These are phyloP conservation scores for Amaranthus hypochondriacus DNA, from an alignment of 148 eudicot species.

Conservation along the genomic window DNA sequence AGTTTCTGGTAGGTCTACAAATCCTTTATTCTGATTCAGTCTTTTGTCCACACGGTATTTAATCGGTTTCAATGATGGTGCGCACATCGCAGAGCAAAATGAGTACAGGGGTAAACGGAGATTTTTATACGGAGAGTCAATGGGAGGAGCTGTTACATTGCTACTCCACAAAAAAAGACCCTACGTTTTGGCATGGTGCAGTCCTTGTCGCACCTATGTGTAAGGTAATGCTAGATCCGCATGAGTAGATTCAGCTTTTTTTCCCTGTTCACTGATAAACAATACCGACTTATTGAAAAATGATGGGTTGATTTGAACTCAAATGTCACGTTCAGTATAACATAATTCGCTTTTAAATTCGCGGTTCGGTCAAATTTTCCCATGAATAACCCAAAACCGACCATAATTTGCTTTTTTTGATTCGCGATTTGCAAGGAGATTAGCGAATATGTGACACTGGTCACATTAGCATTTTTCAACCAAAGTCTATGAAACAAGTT, in stretches of 20 bases:
- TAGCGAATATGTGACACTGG: too few species aligned
- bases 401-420: too few species aligned
- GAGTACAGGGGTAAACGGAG: slow-evolving; percentile 68
- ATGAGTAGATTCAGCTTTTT: not conserved
- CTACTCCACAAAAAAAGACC: slow-evolving; percentile 76
- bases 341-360: too few species aligned
- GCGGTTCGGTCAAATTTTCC: too few species aligned
- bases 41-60: slow-evolving; percentile 12
- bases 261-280: too few species aligned
- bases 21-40: slow-evolving; percentile 2
- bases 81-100: slow-evolving; percentile 44
- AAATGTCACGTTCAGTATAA: too few species aligned
- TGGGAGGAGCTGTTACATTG: slow-evolving; percentile 97
- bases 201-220: slow-evolving; percentile 99
- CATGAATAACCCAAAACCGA: too few species aligned
- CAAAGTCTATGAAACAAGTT: too few species aligned
- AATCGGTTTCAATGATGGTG: slow-evolving; percentile 6
- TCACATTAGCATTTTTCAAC: too few species aligned
- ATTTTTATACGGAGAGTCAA: slow-evolving; percentile 94
- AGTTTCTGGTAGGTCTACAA: slow-evolving; percentile 57
- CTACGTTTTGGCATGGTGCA: slow-evolving; percentile 83
- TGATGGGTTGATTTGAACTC: too few species aligned
- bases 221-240: slow-evolving; percentile 51
- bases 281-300: too few species aligned
- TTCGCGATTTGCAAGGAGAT: too few species aligned